A percentile compares a stretch with the other conserved stretches of the same genome.
Conservation (phyloP, 1,284 basidiomycete species). For the Malassezia arunalokei region DNA sequence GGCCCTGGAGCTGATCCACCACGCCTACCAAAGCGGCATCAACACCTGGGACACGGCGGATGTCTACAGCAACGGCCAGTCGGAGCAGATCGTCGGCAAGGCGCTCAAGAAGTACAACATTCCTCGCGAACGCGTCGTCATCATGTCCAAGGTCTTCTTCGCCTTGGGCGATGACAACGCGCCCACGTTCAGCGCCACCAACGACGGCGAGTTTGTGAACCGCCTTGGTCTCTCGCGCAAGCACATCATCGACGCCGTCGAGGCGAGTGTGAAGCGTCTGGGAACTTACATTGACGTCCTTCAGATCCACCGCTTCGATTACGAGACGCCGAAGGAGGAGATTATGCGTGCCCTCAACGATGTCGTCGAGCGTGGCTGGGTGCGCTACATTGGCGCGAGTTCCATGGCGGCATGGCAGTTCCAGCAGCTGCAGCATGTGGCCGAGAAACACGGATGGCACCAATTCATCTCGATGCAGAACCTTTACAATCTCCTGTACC, state of each 20-base stretch:
- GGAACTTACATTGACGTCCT: conserved; percentile 56
- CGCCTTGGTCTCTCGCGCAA: conserved; percentile 58
- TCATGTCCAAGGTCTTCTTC: conserved; percentile 58
- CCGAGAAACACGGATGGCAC: conserved; percentile 13
- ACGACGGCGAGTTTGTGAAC: conserved; percentile 47
- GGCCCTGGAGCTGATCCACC: conserved; percentile 10
- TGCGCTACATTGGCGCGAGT: conserved; percentile 15
- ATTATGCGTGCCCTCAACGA: conserved; percentile 56
- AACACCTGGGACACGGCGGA: conserved; percentile 61
- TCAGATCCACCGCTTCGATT: conserved; percentile 53
- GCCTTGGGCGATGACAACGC: conserved; percentile 42
- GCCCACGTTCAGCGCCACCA: conserved; percentile 3
- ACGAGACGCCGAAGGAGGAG: conserved; percentile 54
- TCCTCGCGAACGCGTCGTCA: conserved; percentile 59
- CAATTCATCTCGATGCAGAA: conserved; percentile 57
- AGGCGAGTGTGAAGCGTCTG: conserved; percentile 59
- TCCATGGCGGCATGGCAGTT: conserved; percentile 17
- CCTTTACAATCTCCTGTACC: conserved; percentile 53
- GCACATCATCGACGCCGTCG: conserved; percentile 69
- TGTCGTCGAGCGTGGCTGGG: conserved; percentile 48
- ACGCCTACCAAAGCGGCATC: conserved; percentile 49
- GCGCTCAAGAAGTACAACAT: conserved; percentile 64
- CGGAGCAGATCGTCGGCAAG: conserved; percentile 62
- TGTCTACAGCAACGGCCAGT: conserved; percentile 61
- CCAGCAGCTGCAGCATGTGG: conserved; percentile 14